A percentile compares a stretch with the other conserved stretches of the same genome.
Conservation (phyloP, 2,329 filamentous ascomycete genomes). For the Phaeosphaeria sp. region DNA sequence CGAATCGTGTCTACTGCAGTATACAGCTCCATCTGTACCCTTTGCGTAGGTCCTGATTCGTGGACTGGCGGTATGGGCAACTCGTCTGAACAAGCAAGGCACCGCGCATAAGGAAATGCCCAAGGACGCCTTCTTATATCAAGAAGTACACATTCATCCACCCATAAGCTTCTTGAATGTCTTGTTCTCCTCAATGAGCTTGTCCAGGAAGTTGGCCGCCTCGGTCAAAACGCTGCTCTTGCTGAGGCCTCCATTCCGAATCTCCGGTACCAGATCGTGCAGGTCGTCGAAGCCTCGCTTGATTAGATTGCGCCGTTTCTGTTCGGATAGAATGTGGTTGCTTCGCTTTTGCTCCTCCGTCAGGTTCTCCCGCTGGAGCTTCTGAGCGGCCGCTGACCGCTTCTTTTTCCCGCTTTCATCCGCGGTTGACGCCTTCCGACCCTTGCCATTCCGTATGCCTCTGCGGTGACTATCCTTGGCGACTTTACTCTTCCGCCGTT, state of each 20-base stretch:
- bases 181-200: slow-evolving; percentile 70
- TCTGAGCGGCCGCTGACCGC: slow-evolving; percentile 29
- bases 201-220: slow-evolving; percentile 79
- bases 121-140: neutral
- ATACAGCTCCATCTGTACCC: no score
- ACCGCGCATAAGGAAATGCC: neutral
- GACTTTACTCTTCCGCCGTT: slow-evolving; percentile 31
- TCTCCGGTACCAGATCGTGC: slow-evolving; percentile 75
- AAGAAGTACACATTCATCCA: neutral
- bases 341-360: slow-evolving; percentile 81
- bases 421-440: slow-evolving; percentile 26
- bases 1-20: no score
- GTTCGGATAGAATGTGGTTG: slow-evolving; percentile 87
- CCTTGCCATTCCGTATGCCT: slow-evolving; percentile 24
- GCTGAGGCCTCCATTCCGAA: slow-evolving; percentile 77
- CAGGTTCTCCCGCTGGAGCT: slow-evolving; percentile 61
- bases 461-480: slow-evolving; percentile 28
- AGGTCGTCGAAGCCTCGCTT: slow-evolving; percentile 83
- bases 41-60: no score
- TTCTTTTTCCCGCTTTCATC: slow-evolving; percentile 35
- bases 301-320: slow-evolving; percentile 83
- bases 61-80: no score
- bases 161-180: slow-evolving; percentile 13
- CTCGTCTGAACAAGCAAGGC: neutral
- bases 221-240: slow-evolving; percentile 81